phyloP scores from a whole-genome alignment of 2,329 filamentous ascomycete genomes.

The Penicillium sp. region DNA sequence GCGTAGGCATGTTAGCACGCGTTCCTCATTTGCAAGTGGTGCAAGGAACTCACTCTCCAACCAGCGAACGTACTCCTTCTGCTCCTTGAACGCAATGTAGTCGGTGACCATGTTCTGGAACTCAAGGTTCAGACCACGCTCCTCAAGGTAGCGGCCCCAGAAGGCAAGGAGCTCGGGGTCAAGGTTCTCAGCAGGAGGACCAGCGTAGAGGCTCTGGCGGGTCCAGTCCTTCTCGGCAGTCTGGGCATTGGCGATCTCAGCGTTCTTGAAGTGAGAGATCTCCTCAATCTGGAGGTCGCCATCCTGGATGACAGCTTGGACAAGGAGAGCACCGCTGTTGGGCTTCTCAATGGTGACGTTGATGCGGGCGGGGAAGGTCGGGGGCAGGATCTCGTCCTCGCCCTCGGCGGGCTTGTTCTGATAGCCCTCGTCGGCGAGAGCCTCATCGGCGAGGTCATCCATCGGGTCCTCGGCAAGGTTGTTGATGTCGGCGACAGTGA shows the following conservation, averaged over 20 bases:
- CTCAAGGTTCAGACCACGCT: slow-evolving; percentile 84
- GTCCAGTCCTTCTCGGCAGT: slow-evolving; percentile 76
- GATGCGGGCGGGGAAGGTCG: slow-evolving; percentile 76
- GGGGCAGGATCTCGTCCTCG: slow-evolving; percentile 52
- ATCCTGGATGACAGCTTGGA: slow-evolving; percentile 84
- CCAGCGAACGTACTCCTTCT: slow-evolving; percentile 94
- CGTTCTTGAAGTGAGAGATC: slow-evolving; percentile 81
- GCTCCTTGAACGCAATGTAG: slow-evolving; percentile 98
- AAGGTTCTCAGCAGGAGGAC: slow-evolving; percentile 88
- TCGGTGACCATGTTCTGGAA: slow-evolving; percentile 90
- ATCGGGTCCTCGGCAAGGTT: slow-evolving; percentile 57
- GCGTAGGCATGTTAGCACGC: slow-evolving; percentile 23
- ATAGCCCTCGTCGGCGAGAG: slow-evolving; percentile 60
- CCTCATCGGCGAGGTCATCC: slow-evolving; percentile 57
- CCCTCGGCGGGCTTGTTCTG: slow-evolving; percentile 55
- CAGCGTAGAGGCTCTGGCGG: slow-evolving; percentile 78
- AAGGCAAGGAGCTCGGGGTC: slow-evolving; percentile 94
- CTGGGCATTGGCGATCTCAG: slow-evolving; percentile 73
- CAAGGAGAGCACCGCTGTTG: slow-evolving; percentile 78
- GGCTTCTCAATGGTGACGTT: slow-evolving; percentile 89
- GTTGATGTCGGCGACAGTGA: slow-evolving; percentile 82
- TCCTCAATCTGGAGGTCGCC: slow-evolving; percentile 86
- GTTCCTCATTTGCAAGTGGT: neutral
- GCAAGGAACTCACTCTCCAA: slow-evolving; percentile 62
- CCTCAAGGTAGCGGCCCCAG: slow-evolving; percentile 90